Conservation (phyloP, 2,329 filamentous ascomycete species). For the Colletotrichum navitas region DNA sequence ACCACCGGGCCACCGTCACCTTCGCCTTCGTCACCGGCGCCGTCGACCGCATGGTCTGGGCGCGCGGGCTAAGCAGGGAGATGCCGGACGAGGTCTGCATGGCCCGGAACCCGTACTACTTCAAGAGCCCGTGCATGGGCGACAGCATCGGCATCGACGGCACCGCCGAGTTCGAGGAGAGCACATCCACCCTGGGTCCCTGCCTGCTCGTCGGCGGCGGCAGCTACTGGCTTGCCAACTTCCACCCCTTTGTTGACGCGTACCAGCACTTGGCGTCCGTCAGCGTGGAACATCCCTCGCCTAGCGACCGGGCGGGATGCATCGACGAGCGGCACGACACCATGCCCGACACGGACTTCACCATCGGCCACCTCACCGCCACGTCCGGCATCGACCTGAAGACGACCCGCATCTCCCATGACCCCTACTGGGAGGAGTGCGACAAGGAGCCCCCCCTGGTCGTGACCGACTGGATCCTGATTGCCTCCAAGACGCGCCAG, state of each 20-base stretch:
- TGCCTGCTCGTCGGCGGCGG: constrained; percentile 54
- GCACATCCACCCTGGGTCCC: constrained; percentile 58
- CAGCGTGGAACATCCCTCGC: constrained; percentile 57
- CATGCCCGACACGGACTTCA: constrained; percentile 49
- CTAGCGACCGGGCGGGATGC: constrained; percentile 54
- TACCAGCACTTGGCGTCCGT: constrained; percentile 48
- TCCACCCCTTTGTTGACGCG: constrained; percentile 58
- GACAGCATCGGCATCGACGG: constrained; percentile 58
- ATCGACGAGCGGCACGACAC: constrained; percentile 53
- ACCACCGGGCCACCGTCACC: constrained; percentile 47
- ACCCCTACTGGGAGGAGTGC: constrained; percentile 59
- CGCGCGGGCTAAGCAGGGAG: constrained; percentile 53
- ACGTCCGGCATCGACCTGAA: constrained; percentile 58
- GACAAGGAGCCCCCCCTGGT: constrained; percentile 56
- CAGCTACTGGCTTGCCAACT: constrained; percentile 58
- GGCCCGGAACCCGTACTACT: constrained; percentile 59
- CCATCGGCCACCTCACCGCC: constrained; percentile 53
- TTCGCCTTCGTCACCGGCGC: constrained; percentile 56
- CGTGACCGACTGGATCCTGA: constrained; percentile 60
- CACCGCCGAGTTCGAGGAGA: constrained; percentile 49
- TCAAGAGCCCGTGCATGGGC: constrained; percentile 58
- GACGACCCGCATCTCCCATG: constrained; percentile 59
- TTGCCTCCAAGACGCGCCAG: constrained; percentile 51
- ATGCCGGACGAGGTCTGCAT: constrained; percentile 57
- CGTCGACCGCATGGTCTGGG: constrained; percentile 56